Conservation (phyloP, 768 basidiomycete genomes). For the Cyathus striatus region DNA sequence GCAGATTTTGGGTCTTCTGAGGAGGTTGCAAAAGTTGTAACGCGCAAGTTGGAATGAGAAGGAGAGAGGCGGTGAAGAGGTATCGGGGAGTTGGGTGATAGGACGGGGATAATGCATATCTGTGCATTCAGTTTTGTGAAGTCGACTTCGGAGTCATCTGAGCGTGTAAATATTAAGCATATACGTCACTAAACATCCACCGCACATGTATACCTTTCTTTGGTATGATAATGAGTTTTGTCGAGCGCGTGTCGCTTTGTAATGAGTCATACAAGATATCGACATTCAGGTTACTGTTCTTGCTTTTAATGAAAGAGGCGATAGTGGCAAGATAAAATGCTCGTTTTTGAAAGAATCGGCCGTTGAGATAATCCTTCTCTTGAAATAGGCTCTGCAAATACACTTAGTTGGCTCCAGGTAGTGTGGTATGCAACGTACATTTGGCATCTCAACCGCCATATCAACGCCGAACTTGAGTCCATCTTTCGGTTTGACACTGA, state of each 20-base stretch:
- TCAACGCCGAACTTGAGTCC: conserved; percentile 66
- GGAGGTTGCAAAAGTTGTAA: conserved; percentile 11
- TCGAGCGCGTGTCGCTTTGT: conserved; percentile 57
- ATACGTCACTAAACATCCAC: conserved; percentile 15
- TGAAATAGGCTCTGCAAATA: conserved; percentile 70
- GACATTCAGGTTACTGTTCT: conserved; percentile 42
- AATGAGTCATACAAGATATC: conserved; percentile 59
- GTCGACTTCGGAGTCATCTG: conserved; percentile 49
- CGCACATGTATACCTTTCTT: conserved; percentile 37
- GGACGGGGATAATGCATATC: conserved; percentile 70
- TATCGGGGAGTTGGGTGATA: conserved; percentile 58
- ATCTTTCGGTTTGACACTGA: conserved; percentile 69
- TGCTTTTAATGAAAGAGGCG: conserved; percentile 50
- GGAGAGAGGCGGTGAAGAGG: conserved; percentile 69
- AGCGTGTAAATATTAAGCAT: conserved; percentile 14
- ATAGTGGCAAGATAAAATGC: conserved; percentile 85
- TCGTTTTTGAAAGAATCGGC: conserved; percentile 88
- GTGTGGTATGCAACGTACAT: no score
- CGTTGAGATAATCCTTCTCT: conserved; percentile 90
- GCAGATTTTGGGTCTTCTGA: conserved; percentile 14
- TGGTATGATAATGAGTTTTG: conserved; percentile 58
- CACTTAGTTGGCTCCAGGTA: no score
- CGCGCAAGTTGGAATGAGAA: conserved; percentile 54
- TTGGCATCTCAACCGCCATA: conserved; percentile 82
- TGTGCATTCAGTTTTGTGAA: conserved; percentile 66